Base-by-base conservation (phyloP, 192 early-diverging fungal genomes). In the Linnemannia exigua region DNA sequence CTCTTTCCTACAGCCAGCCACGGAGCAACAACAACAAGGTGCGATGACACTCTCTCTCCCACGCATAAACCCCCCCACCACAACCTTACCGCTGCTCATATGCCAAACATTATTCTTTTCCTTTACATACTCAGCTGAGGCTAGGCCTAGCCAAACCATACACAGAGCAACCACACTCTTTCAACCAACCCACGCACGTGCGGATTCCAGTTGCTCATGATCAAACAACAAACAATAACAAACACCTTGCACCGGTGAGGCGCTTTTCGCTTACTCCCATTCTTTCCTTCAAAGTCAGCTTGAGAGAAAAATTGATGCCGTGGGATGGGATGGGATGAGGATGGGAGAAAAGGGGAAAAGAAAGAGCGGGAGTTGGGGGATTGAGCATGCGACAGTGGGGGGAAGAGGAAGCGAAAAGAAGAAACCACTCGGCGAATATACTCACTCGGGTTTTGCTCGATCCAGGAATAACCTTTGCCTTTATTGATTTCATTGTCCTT, bases 181-280 rank as follows among this genome's bases (percentile, higher is more conserved):
- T 9, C 41, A 44, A 44, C 41, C 41, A 44, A 44, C 28, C 28
- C 25, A 63, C 28, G 58, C 58, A 63, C 58, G 58, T 63, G 58
- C 58, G 58, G 58, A 63, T 63, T 63, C 28, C 25, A 14, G 58
- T 63, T 31, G 58, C 58, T 63, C 58, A 63, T 63, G 58, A 31
- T 63, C 28, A 9, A 44, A 44, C 41, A 3, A 15, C 12, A 44
- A 44, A 44, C 41, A 44, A 44, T 6, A 44, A 44, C 3, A 31
- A 63, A 9, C 48, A 50, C 2, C 15, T 15, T 50, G 48, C 44
- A 8, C 44, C 12, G n/a, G n/a, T n/a, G n/a, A n/a, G n/a, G n/a
- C 12, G 6, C 44, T 46, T 12, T 46, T 46, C 44, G 44, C 12
- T 1, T 50, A 17, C 48, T 50, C 17, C 15, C 17, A 4, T 17